Evolutionary conservation across 2,329 filamentous ascomycete species (phyloP).

Genomic region (Trichophyton equinum): DNA sequence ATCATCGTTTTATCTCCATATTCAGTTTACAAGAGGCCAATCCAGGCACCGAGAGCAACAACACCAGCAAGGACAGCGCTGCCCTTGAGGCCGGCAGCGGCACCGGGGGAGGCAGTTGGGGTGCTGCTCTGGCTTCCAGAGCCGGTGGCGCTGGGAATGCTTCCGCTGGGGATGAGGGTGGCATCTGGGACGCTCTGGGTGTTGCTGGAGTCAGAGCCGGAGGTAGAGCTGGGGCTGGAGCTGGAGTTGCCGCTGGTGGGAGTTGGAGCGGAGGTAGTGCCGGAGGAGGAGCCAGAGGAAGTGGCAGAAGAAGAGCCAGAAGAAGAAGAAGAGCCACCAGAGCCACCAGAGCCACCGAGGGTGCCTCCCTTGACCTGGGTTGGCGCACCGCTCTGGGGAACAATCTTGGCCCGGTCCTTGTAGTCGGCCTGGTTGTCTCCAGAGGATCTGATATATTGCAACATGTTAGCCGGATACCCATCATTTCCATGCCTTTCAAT

Average conservation of each 20-base stretch:
- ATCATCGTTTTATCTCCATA: not conserved
- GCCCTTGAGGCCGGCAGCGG: slow-evolving; percentile 1
- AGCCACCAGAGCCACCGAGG: slow-evolving; percentile 4
- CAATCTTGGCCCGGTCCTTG: slow-evolving; percentile 5
- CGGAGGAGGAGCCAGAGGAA: not conserved
- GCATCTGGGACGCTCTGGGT: not conserved
- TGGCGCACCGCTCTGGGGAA: slow-evolving; percentile 1
- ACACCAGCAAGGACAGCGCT: not conserved
- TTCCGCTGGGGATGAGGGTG: not conserved
- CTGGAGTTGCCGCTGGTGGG: not conserved
- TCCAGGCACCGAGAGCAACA: not conserved
- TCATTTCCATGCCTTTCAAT: not conserved
- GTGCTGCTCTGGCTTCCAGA: not conserved
- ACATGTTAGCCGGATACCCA: not conserved
- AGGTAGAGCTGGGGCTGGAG: not conserved
- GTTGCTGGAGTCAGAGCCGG: not conserved
- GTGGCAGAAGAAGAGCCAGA: not conserved
- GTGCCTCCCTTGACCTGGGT: slow-evolving; percentile 8
- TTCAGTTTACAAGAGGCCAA: not conserved
- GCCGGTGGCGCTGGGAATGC: not conserved
- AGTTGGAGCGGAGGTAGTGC: not conserved
- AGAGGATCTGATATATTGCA: slow-evolving; percentile 1
- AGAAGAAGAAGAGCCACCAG: not conserved
- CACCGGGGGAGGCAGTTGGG: not conserved
- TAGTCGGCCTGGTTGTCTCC: slow-evolving; percentile 7